Conservation (phyloP, 148 eudicot genomes). For the Camellia sinensis region DNA sequence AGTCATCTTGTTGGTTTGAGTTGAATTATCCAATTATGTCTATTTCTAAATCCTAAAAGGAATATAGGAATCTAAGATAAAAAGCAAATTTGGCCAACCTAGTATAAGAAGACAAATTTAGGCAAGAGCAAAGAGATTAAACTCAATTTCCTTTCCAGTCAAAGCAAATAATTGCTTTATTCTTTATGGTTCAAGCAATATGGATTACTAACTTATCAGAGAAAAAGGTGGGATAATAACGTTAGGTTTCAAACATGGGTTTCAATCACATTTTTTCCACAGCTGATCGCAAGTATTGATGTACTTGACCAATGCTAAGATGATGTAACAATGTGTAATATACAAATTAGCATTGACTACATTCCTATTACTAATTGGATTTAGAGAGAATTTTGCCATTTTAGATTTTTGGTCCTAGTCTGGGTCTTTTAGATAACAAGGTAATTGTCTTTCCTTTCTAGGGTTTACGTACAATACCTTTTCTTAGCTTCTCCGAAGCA, state of each 20-base stretch:
- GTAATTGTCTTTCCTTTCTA: too few relatives aligned
- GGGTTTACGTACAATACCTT: too few relatives aligned
- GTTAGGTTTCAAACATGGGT: not conserved
- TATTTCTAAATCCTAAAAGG: too few relatives aligned
- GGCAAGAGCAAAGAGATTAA: not conserved
- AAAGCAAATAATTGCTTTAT: not conserved
- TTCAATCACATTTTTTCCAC: not conserved
- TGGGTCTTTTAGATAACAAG: too few relatives aligned
- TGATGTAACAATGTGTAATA: not conserved
- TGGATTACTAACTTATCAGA: not conserved
- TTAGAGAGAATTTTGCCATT: not conserved
- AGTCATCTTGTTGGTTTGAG: too few relatives aligned
- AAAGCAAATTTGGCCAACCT: not conserved
- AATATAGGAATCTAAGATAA: not conserved
- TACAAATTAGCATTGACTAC: not conserved
- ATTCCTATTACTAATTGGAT: not conserved
- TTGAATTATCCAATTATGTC: not conserved
- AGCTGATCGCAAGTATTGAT: not conserved
- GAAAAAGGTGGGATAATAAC: not conserved
- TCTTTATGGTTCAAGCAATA: not conserved
- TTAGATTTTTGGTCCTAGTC: not conserved
- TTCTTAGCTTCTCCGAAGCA: too few relatives aligned
- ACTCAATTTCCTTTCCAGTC: not conserved
- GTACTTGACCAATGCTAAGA: not conserved
- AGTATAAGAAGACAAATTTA: not conserved